Evolutionary conservation across 495 filamentous ascomycete species (phyloP), one percentile per base, ranked within the genome.

Genomic region (Hypoxylon intermedium): DNA sequence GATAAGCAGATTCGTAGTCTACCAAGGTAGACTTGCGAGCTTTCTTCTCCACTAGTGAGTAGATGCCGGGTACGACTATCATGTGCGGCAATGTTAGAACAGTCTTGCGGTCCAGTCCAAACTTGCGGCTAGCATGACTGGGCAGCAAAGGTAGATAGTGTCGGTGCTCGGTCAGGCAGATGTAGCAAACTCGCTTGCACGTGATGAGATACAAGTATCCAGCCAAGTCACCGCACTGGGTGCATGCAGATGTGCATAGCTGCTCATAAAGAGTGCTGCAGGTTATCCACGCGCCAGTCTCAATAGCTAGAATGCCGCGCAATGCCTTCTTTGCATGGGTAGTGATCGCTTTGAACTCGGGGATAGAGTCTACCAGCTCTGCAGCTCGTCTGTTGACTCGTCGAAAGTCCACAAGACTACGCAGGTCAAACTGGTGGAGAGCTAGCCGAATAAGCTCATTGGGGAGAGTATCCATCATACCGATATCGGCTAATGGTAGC

Each of bases 321-420:
- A 62, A 15, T 18, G 47, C 28, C 47, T 59, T 43, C 9, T 21
- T 31, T 20, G 44, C 40, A 26, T 60, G 23, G 26, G 13, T 33
- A 11, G 12, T 13, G 37, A 65, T 58, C 11, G 19, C 47, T 46
- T 37, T 51, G 34, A 63, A 72, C 33, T 61, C 53, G 15, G 44
- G 64, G 9, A 63, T 15, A 4, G 63, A 69, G 37, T 68, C 56
- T 24, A 67, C 67, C 5, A 69, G 16, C 2, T 41, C 5, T 51
- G 58, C 61, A 13, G 67, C 67, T 18, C 66, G 47, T 16, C 43
- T 53, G 41, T 69, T 71, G 16, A 71, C 66, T 23, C 50, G 63
- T 3, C 63, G 60, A 45, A 72, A 67, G n/a, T 7, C 2, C 9
- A 54, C 58, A 21, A 72, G 41, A 2, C 55, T 48, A 3, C 42